Base-by-base conservation (phyloP, 75 land plant species). In the Larix kaempferi region DNA sequence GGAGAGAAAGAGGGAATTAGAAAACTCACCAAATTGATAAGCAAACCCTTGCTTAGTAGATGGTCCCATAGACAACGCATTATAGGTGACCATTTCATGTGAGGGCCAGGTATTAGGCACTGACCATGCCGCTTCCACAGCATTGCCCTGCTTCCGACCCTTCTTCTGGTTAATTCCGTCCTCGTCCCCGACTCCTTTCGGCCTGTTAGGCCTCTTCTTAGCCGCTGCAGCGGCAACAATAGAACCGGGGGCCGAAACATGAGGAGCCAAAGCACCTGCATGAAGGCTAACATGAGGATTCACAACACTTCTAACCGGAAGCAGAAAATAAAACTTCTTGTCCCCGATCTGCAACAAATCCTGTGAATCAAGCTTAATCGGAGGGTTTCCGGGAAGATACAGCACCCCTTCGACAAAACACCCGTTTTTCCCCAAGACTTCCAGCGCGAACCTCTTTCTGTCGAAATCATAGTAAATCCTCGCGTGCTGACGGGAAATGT, bases 401-500 rank as follows among this genome's bases (percentile, higher is more conserved):
- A 94, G 90, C 15, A 88, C 91, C 26, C 95, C 95, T 74, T 97
- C 92, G 58, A 97, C 98, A 77, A 86, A 78, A 77, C 99, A 97
- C 4, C 99, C 99, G 76, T 94, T 97, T 86, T 97, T 94, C 10
- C 99, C 98, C 41, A 97, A 65, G 27, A 97, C 98, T 62, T 95
- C 99, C 56, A 97, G 86, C 52, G 95, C 95, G 74, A 97, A 97
- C 3, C 95, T 88, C 37, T 91, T 91, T 55, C 91, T 86, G 33
- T 86, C 86, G 86, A 97, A 97, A 82, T 97, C 99, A 84, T 94
- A 97, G 90, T 85, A 94, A 81, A 97, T 97, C 63, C 98, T 89
- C 41, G 99, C 99, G 81, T 97, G 99, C 88, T 91, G 92, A 74
- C 98, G 92, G 73, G 98, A 94, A 77, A 97, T 95, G 88, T 91